Base-by-base conservation (phyloP, 2,329 filamentous ascomycete genomes). In the Alternaria tenuissima region DNA sequence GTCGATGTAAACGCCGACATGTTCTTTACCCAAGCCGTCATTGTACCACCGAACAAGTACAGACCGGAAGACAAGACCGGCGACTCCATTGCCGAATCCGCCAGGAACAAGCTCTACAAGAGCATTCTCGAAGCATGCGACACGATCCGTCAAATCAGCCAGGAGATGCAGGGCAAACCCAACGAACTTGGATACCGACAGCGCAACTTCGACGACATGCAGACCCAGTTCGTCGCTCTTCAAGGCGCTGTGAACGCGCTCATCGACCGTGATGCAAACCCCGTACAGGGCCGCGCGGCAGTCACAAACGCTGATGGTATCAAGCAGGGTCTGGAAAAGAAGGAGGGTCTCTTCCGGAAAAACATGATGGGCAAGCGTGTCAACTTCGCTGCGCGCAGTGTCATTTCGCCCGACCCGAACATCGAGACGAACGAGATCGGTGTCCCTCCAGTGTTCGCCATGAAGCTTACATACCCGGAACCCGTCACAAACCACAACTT, bases 341-440 rank as follows among this genome's bases (percentile, higher is more conserved):
- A 99, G 81, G 96, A 99, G 76, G 95, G 95, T 66, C 85, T 99
- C 30, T 99, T 99, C 84, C 87, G 95, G 71, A 98, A 97, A 84
- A 97, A 99, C 80, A 98, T 99, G 95, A 99, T 99, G 95, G 95
- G 95, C 62, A 99, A 99, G 84, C 93, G 95, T 83, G 95, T 99
- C 81, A 98, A 99, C 79, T 98, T 95, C 77, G 95, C 95, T 51
- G 95, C 95, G 38, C 91, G 95, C 78, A 96, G 92, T 85, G 95
- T 99, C 77, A 99, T 99, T 70, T 98, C 94, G 9, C 95, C 95
- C 0, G 95, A 99, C 76, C 95, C 95, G 3, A 99, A 98, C 75
- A 97, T 99, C 72, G 95, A 99, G 79, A 98, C 95, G 18, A 98
- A 97, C 78, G 95, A 99, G 80, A 98, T 99, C 67, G 95, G 95